A percentile compares a stretch with the other conserved stretches of the same genome.
These are phyloP conservation scores for Russula sp. DNA, from an alignment of 768 basidiomycete species.

Conservation along the genomic window DNA sequence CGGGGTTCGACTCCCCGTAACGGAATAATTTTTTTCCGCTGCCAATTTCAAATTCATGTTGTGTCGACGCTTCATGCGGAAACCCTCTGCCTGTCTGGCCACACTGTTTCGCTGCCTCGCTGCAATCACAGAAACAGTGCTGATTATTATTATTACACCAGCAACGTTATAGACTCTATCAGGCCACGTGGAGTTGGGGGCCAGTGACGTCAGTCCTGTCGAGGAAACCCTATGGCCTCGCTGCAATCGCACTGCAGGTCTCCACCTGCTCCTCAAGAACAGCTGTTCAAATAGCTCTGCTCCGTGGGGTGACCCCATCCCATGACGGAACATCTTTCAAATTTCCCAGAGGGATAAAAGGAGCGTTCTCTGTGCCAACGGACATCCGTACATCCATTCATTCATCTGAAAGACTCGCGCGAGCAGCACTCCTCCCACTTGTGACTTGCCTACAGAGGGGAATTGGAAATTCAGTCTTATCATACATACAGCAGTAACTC, in stretches of 20 bases:
- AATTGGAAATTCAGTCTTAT: slow-evolving; percentile 6
- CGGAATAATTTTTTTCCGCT: slow-evolving; percentile 5
- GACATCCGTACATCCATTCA: background rate
- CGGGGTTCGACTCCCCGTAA: slow-evolving; percentile 30
- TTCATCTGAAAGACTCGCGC: too few species aligned
- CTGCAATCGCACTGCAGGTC: background rate
- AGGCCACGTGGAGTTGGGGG: background rate
- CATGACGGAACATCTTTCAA: slow-evolving; percentile 3
- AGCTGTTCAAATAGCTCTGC: background rate
- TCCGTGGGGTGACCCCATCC: background rate
- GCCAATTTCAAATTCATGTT: too few species aligned
- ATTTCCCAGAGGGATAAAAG: slow-evolving; percentile 2
- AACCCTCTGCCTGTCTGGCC: too few species aligned
- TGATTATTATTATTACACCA: too few species aligned
- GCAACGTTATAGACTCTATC: background rate
- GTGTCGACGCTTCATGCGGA: too few species aligned
- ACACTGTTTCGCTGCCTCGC: too few species aligned
- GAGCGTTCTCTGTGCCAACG: background rate
- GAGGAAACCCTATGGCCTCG: too few species aligned
- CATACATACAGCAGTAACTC: background rate
- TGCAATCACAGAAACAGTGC: too few species aligned
- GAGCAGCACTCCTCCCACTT: too few species aligned
- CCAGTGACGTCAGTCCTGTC: slow-evolving; percentile 4
- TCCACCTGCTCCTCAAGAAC: background rate
- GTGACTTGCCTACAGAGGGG: background rate